A percentile compares a stretch with the other conserved stretches of the same genome.
Evolutionary conservation across 495 filamentous ascomycete genomes (phyloP).

Genomic region (Penicillium odoratum): DNA sequence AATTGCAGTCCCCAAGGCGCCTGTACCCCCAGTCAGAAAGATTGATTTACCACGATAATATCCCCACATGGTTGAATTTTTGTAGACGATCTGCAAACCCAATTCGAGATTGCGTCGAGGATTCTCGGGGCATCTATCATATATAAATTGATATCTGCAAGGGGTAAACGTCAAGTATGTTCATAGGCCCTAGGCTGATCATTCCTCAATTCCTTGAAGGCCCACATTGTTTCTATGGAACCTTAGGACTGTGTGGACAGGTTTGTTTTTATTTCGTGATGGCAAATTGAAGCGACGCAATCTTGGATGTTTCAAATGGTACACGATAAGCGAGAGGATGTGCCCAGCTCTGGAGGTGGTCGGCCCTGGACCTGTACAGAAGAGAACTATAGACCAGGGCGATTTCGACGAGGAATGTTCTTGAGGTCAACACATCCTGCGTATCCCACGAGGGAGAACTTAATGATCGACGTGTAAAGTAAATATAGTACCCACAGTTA

Average conservation of each 20-base stretch:
- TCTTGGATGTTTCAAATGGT: background rate
- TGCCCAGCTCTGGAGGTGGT: no score
- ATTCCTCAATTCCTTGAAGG: slow-evolving; percentile 1
- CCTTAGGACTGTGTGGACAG: background rate
- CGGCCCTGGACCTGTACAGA: no score
- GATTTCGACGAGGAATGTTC: background rate
- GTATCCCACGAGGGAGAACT: background rate
- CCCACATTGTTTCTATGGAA: slow-evolving; percentile 1
- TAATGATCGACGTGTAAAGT: background rate
- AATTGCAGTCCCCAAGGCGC: background rate
- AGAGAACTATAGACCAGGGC: background rate
- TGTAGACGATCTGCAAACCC: background rate
- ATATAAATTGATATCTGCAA: slow-evolving; percentile 4
- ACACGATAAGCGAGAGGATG: background rate
- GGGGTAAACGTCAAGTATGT: slow-evolving; percentile 5
- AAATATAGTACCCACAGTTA: background rate
- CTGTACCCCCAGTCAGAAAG: slow-evolving; percentile 5
- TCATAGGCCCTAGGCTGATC: background rate
- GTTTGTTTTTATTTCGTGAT: background rate
- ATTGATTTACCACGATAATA: slow-evolving; percentile 3
- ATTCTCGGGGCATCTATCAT: background rate
- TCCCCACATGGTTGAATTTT: slow-evolving; percentile 2
- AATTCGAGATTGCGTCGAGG: background rate
- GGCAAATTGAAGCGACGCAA: background rate
- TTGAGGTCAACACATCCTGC: background rate